These are phyloP conservation scores for Colletotrichum liaoningense DNA, from an alignment of 2,329 filamentous ascomycete species.

Conservation along the genomic window DNA sequence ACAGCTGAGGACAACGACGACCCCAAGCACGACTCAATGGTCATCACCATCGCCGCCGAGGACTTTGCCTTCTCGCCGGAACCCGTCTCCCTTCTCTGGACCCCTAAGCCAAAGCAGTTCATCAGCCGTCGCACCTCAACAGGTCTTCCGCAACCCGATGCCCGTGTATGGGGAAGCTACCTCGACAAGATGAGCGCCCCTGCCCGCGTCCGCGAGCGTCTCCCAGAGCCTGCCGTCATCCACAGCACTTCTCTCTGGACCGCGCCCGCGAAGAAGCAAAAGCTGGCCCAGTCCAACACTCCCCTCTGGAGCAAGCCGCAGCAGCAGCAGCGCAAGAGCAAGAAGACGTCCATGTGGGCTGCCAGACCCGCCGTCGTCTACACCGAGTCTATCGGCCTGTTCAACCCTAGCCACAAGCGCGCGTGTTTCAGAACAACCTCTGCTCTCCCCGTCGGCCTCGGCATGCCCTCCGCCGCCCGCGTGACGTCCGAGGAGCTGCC, in stretches of 20 bases:
- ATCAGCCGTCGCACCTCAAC: slow-evolving; percentile 21
- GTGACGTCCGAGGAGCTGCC: slow-evolving; percentile 43
- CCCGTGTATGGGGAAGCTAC: slow-evolving; percentile 50
- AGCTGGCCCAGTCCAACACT: neutral
- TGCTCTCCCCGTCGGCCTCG: slow-evolving; percentile 33
- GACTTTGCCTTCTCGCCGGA: slow-evolving; percentile 27
- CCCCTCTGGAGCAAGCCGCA: slow-evolving; percentile 32
- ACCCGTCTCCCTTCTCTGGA: slow-evolving; percentile 32
- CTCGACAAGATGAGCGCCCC: slow-evolving; percentile 40
- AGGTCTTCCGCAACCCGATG: slow-evolving; percentile 52
- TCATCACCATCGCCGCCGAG: slow-evolving; percentile 47
- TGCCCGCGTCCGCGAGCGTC: slow-evolving; percentile 43
- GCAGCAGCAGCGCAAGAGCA: neutral
- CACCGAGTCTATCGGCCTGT: slow-evolving; percentile 37
- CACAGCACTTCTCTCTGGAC: slow-evolving; percentile 52
- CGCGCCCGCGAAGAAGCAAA: neutral
- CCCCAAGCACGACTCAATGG: slow-evolving; percentile 40
- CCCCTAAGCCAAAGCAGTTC: slow-evolving; percentile 16
- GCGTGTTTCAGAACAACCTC: slow-evolving; percentile 36
- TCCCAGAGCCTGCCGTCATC: slow-evolving; percentile 44
- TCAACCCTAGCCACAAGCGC: slow-evolving; percentile 36
- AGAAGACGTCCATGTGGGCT: slow-evolving; percentile 35
- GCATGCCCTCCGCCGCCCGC: slow-evolving; percentile 37
- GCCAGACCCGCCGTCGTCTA: slow-evolving; percentile 5
- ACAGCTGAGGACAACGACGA: slow-evolving; percentile 40